phyloP scores from a whole-genome alignment of 1,284 basidiomycete species.

The Ustilago crameri region DNA sequence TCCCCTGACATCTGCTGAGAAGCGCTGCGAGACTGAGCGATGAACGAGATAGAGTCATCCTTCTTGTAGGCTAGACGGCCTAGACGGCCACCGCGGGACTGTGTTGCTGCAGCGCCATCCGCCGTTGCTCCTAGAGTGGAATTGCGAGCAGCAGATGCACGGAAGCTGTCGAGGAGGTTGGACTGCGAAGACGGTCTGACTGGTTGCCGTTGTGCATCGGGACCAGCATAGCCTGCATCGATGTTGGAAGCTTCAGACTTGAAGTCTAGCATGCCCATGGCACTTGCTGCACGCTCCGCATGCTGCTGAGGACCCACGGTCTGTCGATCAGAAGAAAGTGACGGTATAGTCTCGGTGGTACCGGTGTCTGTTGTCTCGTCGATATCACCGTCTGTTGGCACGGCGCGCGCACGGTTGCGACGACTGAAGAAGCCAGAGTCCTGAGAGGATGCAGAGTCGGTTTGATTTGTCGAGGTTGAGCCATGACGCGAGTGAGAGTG shows the following conservation, averaged over 20 bases:
- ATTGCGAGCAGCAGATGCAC: background rate
- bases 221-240: background rate
- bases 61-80: conserved; percentile 51
- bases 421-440: conserved; percentile 37
- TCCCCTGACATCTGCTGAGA: conserved; percentile 14
- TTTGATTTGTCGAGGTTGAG: conserved; percentile 24
- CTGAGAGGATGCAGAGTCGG: conserved; percentile 16
- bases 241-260: conserved; percentile 3
- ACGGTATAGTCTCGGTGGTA: background rate
- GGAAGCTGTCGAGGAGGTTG: conserved; percentile 16
- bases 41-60: conserved; percentile 40
- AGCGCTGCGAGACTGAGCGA: conserved; percentile 34
- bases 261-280: conserved; percentile 27
- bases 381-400: conserved; percentile 6
- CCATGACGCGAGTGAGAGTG: conserved; percentile 11
- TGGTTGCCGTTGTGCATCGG: conserved; percentile 2
- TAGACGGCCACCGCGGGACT: conserved; percentile 32
- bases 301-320: background rate
- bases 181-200: conserved; percentile 29
- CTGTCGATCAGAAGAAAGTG: background rate
- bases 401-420: conserved; percentile 16
- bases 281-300: conserved; percentile 15
- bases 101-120: conserved; percentile 5
- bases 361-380: background rate
- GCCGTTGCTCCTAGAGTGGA: background rate